These are phyloP conservation scores for Diplogelasinospora grovesii DNA, from an alignment of 495 filamentous ascomycete species.

Conservation along the genomic window DNA sequence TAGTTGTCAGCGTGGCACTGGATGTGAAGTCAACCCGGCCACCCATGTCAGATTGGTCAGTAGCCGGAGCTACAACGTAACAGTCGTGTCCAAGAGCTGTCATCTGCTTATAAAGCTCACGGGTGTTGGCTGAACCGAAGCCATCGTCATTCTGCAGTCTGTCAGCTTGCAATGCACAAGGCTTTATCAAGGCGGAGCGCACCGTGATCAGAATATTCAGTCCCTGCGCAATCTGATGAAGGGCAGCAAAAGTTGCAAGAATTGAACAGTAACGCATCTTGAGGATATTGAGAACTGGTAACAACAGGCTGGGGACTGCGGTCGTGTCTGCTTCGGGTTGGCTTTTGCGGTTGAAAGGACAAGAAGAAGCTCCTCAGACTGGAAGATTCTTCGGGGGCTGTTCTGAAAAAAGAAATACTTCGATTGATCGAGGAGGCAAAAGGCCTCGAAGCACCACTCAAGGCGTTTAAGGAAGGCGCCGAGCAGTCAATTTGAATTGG, in stretches of 20 bases:
- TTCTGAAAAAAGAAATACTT: too few relatives aligned
- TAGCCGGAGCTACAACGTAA: slow-evolving; percentile 28
- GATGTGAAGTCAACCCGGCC: slow-evolving; percentile 23
- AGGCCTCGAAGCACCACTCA: too few relatives aligned
- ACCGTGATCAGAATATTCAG: slow-evolving; percentile 21
- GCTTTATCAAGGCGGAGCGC: too few relatives aligned
- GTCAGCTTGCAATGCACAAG: not conserved
- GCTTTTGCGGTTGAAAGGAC: too few relatives aligned
- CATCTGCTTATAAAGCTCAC: slow-evolving; percentile 35
- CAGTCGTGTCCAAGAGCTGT: slow-evolving; percentile 32
- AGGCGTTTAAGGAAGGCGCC: too few relatives aligned
- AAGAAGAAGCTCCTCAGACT: too few relatives aligned
- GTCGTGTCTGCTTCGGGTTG: too few relatives aligned
- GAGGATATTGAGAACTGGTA: too few relatives aligned
- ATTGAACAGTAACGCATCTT: slow-evolving; percentile 7
- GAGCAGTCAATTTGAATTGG: too few relatives aligned
- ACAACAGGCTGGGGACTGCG: too few relatives aligned
- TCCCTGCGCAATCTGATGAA: not conserved
- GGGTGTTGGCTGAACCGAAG: slow-evolving; percentile 35
- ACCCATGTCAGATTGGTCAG: slow-evolving; percentile 20
- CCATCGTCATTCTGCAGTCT: slow-evolving; percentile 33
- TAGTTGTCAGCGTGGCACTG: slow-evolving; percentile 19
- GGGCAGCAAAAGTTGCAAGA: slow-evolving; percentile 6
- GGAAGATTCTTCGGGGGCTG: too few relatives aligned
- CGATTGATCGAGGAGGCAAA: too few relatives aligned